Evolutionary conservation across 371 early-diverging fungal species (phyloP), one percentile per base, ranked within the genome.

Genomic region (Mucor circinelloides): DNA sequence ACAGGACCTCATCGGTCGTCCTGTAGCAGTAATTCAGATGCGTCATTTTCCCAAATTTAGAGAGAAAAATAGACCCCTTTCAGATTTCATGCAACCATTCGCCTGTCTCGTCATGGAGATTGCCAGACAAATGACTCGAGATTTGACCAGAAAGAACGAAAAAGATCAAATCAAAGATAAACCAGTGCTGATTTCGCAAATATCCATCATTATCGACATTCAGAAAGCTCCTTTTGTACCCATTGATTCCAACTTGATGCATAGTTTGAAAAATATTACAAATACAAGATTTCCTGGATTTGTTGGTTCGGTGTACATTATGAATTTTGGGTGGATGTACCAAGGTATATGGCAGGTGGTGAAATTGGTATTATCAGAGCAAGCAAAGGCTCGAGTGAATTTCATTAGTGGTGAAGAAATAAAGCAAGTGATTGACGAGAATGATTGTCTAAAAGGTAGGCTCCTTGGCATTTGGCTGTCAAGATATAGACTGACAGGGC

Each of bases 251-350:
- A 66, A 60, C 50, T 52, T 82, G 40, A 72, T 82, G 19, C 69
- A 73, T 44, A 57, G 62, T 8, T 34, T 82, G 4, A 72, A 73
- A 25, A 64, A 66, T 9, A 65, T 82, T 30, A 70, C 65, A n/a
- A 79, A 82, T 42, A 32, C 70, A 19, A 52, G 76, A 17, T 82
- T 74, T 42, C 82, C 82, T 1, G 79, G 78, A 3, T 79, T 74
- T 60, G 64, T 84, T 34, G 84, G 84, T 1, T 78, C 82, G 10
- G 77, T 84, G 9, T 78, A 78, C 67, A 66, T 84, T 6, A 73
- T 84, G 72, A 84, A 84, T 32, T 84, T 84, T 61, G 84, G 84
- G 0, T 84, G 84, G 84, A 84, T 81, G 80, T 84, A 80, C 60
- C 84, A 84, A 64, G 81, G 84, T 1, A 58, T 84, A 30, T 84